phyloP scores from a whole-genome alignment of 768 basidiomycete species.

The Phlebiopsis gigantea region DNA sequence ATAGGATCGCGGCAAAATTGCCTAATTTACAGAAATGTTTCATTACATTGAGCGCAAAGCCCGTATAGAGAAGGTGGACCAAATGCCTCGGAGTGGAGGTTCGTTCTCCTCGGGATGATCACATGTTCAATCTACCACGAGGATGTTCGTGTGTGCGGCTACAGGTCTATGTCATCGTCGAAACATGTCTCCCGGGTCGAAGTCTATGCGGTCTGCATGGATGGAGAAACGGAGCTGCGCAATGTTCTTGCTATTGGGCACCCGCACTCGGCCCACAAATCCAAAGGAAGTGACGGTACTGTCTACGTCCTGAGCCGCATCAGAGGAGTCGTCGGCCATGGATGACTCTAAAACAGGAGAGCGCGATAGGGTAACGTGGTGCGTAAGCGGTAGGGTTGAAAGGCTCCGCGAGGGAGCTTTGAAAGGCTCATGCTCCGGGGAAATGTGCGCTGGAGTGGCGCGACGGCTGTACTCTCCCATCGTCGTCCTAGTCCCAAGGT shows the following conservation, averaged over 20 bases:
- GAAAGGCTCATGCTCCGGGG: not conserved
- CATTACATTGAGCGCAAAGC: not conserved
- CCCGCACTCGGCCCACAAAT: constrained; percentile 13
- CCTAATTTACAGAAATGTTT: not conserved
- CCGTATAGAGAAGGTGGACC: not conserved
- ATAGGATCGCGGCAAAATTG: not conserved
- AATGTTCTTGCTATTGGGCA: constrained; percentile 7
- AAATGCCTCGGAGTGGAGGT: not conserved
- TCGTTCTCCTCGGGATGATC: too few relatives aligned
- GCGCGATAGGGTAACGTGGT: constrained; percentile 35
- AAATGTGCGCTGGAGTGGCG: not conserved
- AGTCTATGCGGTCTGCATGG: constrained; percentile 9
- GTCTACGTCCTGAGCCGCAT: too few relatives aligned
- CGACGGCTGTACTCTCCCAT: not conserved
- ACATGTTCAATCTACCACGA: not conserved
- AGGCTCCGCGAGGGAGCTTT: not conserved
- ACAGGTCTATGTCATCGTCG: not conserved
- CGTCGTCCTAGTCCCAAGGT: not conserved
- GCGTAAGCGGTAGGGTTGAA: constrained; percentile 27
- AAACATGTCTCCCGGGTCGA: not conserved
- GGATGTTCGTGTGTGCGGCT: not conserved
- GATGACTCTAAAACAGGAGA: not conserved
- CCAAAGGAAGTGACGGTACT: too few relatives aligned
- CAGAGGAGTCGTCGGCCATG: not conserved
- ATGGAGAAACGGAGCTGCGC: constrained; percentile 15